Evolutionary conservation across 805 yeast species (phyloP), one percentile per base, ranked within the genome.

Genomic region (Myxozyma melibiosi): DNA sequence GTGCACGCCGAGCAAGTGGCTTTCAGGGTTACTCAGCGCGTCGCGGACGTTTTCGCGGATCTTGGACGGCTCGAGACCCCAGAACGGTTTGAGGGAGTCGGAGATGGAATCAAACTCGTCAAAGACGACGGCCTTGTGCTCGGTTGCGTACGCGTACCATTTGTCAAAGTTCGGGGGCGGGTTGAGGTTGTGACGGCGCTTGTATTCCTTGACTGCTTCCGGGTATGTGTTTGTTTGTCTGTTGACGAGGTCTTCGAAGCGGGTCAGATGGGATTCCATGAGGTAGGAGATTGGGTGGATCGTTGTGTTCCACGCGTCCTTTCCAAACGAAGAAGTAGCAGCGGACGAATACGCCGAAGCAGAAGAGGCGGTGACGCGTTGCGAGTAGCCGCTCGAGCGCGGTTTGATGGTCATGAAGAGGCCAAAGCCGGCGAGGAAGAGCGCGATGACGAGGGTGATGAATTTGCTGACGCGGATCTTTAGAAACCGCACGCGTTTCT

Each of bases 131-230:
- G 58, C 34, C 37, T 56, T 41, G 13, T 53, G 34, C 35, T 61
- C 57, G 22, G 50, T 44, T 9, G 67, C 65, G 31, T 43, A 62
- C n/a, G 62, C 55, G 37, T 56, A 61, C 68, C 68, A 65, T 25
- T 55, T 57, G 39, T 66, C 66, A 37, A 65, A 65, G 27, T 64
- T 59, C 11, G 68, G 68, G 14, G 68, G 68, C 18, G 68, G 68
- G 35, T 54, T 56, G 35, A 61, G 30, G n/a, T 37, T 40, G 34
- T 62, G 55, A 24, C 61, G 51, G 20, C 58, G 24, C 13, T 42
- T 30, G 43, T 65, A 65, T 31, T 53, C 63, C 18, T 46, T 47
- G 7, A 57, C 61, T 2, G 58, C 62, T 33, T 64, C 65, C 14
- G 65, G 63, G 40, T 64, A 60, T 13, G 66, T 63, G 9, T 45